Evolutionary conservation across 805 yeast genomes (phyloP).

Genomic region (Blastobotrys robertii): DNA sequence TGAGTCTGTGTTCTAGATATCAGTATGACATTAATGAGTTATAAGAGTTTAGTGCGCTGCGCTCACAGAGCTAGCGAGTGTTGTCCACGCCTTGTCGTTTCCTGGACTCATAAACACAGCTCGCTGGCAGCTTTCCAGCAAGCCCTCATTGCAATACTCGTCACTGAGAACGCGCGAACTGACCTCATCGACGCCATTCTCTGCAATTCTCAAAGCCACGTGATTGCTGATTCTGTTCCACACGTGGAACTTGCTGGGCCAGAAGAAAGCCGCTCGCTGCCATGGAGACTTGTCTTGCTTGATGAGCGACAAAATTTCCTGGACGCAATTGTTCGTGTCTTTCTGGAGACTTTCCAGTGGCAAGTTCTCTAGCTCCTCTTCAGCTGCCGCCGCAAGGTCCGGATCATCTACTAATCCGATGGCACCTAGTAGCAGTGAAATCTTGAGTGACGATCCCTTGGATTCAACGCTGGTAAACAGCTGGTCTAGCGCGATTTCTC

Average conservation of each 20-base stretch:
- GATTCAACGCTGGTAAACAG: slow-evolving; percentile 54
- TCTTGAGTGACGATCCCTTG: slow-evolving; percentile 55
- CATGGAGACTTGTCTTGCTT: slow-evolving; percentile 39
- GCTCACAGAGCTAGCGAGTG: slow-evolving; percentile 5
- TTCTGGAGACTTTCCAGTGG: slow-evolving; percentile 36
- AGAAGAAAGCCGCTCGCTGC: slow-evolving; percentile 63
- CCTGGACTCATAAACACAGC: slow-evolving; percentile 58
- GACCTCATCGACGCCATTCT: slow-evolving; percentile 33
- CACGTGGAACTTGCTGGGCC: slow-evolving; percentile 57
- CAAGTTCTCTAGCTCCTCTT: slow-evolving; percentile 52
- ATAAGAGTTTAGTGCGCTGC: too few species aligned
- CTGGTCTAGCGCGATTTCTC: slow-evolving; percentile 78
- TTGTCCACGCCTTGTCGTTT: slow-evolving; percentile 29
- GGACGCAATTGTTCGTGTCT: slow-evolving; percentile 48
- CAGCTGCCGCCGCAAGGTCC: slow-evolving; percentile 50
- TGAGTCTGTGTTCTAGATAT: too few species aligned
- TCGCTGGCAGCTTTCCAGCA: slow-evolving; percentile 52
- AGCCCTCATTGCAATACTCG: slow-evolving; percentile 37
- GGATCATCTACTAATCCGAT: slow-evolving; percentile 53
- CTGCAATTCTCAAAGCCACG: slow-evolving; percentile 51
- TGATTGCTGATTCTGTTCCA: slow-evolving; percentile 58
- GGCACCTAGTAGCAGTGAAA: slow-evolving; percentile 71
- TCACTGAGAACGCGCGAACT: slow-evolving; percentile 43
- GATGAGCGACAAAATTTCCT: slow-evolving; percentile 47
- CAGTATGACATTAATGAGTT: too few species aligned